Conservation (phyloP, 306 rosid genomes). For the Gleditsia sinensis region DNA sequence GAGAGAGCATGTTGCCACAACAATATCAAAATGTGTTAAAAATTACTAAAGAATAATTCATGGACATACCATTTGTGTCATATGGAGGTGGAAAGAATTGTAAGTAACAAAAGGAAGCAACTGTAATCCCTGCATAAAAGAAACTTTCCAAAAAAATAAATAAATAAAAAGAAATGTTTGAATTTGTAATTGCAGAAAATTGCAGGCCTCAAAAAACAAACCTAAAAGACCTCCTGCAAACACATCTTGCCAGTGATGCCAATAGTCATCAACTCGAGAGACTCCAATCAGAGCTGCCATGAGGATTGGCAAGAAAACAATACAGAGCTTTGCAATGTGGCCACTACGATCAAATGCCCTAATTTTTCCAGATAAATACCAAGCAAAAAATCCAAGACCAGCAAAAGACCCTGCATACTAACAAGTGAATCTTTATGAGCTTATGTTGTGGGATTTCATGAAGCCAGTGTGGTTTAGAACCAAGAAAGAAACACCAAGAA, state of each 20-base stretch:
- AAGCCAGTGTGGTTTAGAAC: no score
- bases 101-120: slow-evolving; percentile 82
- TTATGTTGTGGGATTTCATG: background rate
- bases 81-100: slow-evolving; percentile 90
- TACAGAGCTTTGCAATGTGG: slow-evolving; percentile 73
- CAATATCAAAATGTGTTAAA: background rate
- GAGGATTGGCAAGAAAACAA: slow-evolving; percentile 62
- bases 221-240: slow-evolving; percentile 75
- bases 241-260: slow-evolving; percentile 92
- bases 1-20: background rate
- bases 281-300: slow-evolving; percentile 67
- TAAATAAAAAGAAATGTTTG: background rate
- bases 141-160: background rate
- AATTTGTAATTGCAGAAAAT: background rate
- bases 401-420: slow-evolving; percentile 76
- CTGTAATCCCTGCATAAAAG: slow-evolving; percentile 58
- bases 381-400: slow-evolving; percentile 74
- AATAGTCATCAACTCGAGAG: slow-evolving; percentile 88
- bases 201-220: slow-evolving; percentile 19
- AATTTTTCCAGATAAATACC: slow-evolving; percentile 75
- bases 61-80: slow-evolving; percentile 59
- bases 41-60: background rate
- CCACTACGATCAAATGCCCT: slow-evolving; percentile 71
- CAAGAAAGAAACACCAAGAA: no score
- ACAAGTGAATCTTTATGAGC: slow-evolving; percentile 21